Base-by-base conservation (phyloP, 192 early-diverging fungal species). In the Backusella parvicylindrica region DNA sequence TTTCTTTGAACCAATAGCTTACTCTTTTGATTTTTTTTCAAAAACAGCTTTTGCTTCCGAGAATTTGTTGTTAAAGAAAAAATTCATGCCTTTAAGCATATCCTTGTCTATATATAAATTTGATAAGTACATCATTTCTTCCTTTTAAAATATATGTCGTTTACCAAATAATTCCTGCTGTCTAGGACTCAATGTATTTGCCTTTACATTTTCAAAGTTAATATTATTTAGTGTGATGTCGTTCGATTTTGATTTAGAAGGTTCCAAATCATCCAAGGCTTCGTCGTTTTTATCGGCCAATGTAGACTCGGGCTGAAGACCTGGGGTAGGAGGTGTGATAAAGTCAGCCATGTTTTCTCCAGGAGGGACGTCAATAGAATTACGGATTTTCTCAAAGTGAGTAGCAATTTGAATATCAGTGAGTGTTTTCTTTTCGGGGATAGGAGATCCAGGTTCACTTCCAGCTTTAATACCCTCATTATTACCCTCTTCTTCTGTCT, bases 61-160 rank as follows among this genome's bases (percentile, higher is more conserved):
- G 64, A 86, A 88, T 40, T 83, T 63, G 77, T 88, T 88, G 68
- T 86, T 85, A 64, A 88, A 88, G 38, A 88, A 88, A n/a, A 75
- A 79, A 37, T 80, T 56, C 76, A 81, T 75, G 28, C 72, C 80
- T 6, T 66, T 71, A 3, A 75, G 41, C 72, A 81, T 81, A 63
- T 75, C 49, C 15, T 47, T 68, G 67, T 81, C 80, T 81, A 63
- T 13, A 56, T 26, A 26, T 3, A 26, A 69, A 18, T 9, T 21
- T 6, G 16, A 50, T 50, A 18, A 71, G 15, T 28, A 50, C 28
- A 18, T 65, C 1, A 9, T 18, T 35, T 33, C 11, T 67, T 37
- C 32, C 12, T 30, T 36, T 23, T 12, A 33, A 33, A 21, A 11
- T 9, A 63, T 65, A 0, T 21, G n/a, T 53, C 4, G 56, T 70